Conservation (phyloP, 768 basidiomycete species). For the Pulveroboletus sp. region DNA sequence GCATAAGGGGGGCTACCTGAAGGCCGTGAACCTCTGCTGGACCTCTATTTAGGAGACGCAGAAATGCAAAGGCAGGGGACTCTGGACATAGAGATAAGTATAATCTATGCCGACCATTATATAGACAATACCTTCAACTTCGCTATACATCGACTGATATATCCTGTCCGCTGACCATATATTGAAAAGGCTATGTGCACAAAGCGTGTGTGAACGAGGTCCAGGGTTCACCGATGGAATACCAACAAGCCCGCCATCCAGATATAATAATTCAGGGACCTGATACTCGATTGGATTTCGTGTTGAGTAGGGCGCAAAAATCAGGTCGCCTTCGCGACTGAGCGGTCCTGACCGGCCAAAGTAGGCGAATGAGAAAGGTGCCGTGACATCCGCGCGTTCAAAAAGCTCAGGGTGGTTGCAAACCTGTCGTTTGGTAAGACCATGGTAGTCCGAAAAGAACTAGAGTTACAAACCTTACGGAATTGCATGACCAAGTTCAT, state of each 20-base stretch:
- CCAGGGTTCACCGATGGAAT: constrained; percentile 54
- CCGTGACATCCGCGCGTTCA: constrained; percentile 91
- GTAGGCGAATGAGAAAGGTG: constrained; percentile 84
- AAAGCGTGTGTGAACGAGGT: constrained; percentile 46
- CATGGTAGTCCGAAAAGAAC: background rate
- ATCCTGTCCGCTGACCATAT: constrained; percentile 91
- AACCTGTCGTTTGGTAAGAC: constrained; percentile 45
- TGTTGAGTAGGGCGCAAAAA: constrained; percentile 80
- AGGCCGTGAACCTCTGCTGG: constrained; percentile 62
- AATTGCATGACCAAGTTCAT: constrained; percentile 99
- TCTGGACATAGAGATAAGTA: constrained; percentile 32
- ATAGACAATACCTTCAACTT: constrained; percentile 42
- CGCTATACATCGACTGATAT: constrained; percentile 58
- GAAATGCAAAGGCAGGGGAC: constrained; percentile 65
- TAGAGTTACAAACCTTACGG: constrained; percentile 63
- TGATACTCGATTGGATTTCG: constrained; percentile 78
- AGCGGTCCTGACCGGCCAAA: constrained; percentile 80
- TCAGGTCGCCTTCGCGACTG: constrained; percentile 82
- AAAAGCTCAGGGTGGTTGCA: constrained; percentile 99
- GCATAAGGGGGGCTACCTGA: constrained; percentile 56
- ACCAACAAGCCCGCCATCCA: constrained; percentile 68
- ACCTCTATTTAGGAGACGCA: constrained; percentile 60
- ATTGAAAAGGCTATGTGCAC: constrained; percentile 67
- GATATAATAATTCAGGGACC: constrained; percentile 72
- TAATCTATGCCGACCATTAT: background rate